A percentile compares a stretch with the other conserved stretches of the same genome.
Conservation (phyloP, 768 basidiomycete species). For the Xerocomellus amylosporus region DNA sequence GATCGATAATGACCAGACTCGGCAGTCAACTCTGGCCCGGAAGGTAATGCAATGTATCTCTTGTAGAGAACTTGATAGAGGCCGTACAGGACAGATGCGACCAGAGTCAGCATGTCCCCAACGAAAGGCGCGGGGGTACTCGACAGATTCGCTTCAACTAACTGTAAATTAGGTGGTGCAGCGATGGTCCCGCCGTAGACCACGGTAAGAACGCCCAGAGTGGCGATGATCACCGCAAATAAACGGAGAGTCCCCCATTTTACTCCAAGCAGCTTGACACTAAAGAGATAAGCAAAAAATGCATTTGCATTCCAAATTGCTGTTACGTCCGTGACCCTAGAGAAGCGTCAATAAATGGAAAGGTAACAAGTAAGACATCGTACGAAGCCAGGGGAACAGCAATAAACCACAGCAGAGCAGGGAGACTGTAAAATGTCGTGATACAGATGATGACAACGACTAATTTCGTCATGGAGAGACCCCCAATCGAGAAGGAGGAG, state of each 20-base stretch:
- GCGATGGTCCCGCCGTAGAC: slow-evolving; percentile 70
- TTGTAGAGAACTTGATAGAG: slow-evolving; percentile 87
- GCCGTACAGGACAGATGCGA: slow-evolving; percentile 69
- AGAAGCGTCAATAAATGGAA: slow-evolving; percentile 8
- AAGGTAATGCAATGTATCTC: slow-evolving; percentile 66
- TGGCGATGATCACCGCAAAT: slow-evolving; percentile 75
- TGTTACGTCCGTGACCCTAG: slow-evolving; percentile 81
- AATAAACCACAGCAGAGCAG: slow-evolving; percentile 72
- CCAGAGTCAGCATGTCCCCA: slow-evolving; percentile 71
- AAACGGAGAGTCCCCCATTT: slow-evolving; percentile 64
- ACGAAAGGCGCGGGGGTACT: slow-evolving; percentile 52
- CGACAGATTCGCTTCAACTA: neutral
- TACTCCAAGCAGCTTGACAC: slow-evolving; percentile 64
- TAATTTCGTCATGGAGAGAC: slow-evolving; percentile 36
- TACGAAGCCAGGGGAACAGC: slow-evolving; percentile 71
- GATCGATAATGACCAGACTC: slow-evolving; percentile 43
- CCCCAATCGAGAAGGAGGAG: slow-evolving; percentile 1
- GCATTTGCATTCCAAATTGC: slow-evolving; percentile 87
- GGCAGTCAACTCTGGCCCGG: slow-evolving; percentile 51
- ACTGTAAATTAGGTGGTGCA: slow-evolving; percentile 20
- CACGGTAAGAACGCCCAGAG: slow-evolving; percentile 73
- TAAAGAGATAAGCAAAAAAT: slow-evolving; percentile 88
- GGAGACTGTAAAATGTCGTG: slow-evolving; percentile 52
- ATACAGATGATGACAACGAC: slow-evolving; percentile 25
- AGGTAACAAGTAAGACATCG: slow-evolving; percentile 26